These are phyloP conservation scores for Priceomyces fermenticarens DNA, from an alignment of 805 yeast genomes.

Conservation along the genomic window DNA sequence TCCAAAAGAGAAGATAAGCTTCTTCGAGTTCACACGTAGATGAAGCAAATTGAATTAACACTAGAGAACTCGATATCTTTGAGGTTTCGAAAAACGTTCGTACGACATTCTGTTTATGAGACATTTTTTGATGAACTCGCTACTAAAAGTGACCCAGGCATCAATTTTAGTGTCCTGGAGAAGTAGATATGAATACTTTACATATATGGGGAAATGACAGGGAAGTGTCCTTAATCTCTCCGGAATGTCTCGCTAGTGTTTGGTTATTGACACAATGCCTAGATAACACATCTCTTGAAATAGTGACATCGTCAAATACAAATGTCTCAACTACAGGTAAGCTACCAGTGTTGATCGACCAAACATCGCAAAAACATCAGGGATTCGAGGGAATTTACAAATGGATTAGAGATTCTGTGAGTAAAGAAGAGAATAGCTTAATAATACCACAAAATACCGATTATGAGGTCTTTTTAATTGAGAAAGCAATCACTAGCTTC, in stretches of 20 bases:
- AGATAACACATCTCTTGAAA: constrained; percentile 15
- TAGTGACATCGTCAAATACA: constrained; percentile 59
- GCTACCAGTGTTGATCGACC: constrained; percentile 46
- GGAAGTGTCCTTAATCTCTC: constrained; percentile 44
- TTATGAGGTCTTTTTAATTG: constrained; percentile 5
- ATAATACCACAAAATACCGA: constrained; percentile 4
- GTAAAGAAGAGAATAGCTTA: background rate
- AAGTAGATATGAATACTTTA: constrained; percentile 23
- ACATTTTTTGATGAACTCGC: background rate
- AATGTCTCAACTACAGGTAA: constrained; percentile 47
- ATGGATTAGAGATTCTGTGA: background rate
- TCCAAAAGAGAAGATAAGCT: background rate
- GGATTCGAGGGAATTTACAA: constrained; percentile 16
- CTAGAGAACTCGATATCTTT: no score
- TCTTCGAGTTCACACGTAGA: background rate
- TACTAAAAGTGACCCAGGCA: background rate
- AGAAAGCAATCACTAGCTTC: constrained; percentile 30
- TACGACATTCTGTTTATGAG: background rate
- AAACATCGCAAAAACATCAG: constrained; percentile 10
- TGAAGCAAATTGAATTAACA: no score
- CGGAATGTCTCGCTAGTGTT: constrained; percentile 48
- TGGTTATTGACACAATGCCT: constrained; percentile 36
- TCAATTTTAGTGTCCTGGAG: no score
- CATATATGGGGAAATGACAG: constrained; percentile 55
- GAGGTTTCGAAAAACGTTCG: no score